Evolutionary conservation across 73 alveolate genomes (phyloP).

Genomic region (Uronychia setigera): DNA sequence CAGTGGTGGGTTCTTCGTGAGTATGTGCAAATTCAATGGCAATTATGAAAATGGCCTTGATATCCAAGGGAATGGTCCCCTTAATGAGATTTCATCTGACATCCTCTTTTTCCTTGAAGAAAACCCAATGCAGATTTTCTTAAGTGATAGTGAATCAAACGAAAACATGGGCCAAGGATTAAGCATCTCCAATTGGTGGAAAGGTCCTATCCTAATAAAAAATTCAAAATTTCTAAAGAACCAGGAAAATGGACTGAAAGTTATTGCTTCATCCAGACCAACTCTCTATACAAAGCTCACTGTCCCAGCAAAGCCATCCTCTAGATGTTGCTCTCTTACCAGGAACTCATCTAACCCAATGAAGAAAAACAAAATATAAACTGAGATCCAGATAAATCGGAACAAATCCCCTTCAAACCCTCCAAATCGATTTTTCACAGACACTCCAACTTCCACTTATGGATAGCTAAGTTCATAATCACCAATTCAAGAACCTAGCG

Average conservation of each 20-base stretch:
- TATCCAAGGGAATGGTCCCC: not conserved
- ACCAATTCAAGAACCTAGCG: not conserved
- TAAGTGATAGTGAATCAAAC: not conserved
- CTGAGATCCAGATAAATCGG: not conserved
- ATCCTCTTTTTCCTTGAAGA: not conserved
- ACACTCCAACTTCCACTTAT: not conserved
- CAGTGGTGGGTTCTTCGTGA: slow-evolving; percentile 14
- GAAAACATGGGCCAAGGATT: not conserved
- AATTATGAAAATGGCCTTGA: not conserved
- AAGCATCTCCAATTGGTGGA: not conserved
- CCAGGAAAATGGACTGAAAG: not conserved
- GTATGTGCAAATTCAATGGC: not conserved
- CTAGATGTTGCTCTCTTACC: not conserved
- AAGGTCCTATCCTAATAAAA: not conserved
- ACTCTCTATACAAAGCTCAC: not conserved
- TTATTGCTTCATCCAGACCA: not conserved
- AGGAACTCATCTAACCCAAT: not conserved
- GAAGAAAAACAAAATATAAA: not conserved
- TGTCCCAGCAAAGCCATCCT: not conserved
- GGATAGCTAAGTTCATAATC: not conserved
- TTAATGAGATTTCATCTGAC: not conserved
- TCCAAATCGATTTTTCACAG: no score
- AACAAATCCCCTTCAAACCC: not conserved
- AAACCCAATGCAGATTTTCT: not conserved
- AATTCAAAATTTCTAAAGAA: not conserved